phyloP scores from a whole-genome alignment of 306 rosid species.

The Vigna reflexopilosa region DNA sequence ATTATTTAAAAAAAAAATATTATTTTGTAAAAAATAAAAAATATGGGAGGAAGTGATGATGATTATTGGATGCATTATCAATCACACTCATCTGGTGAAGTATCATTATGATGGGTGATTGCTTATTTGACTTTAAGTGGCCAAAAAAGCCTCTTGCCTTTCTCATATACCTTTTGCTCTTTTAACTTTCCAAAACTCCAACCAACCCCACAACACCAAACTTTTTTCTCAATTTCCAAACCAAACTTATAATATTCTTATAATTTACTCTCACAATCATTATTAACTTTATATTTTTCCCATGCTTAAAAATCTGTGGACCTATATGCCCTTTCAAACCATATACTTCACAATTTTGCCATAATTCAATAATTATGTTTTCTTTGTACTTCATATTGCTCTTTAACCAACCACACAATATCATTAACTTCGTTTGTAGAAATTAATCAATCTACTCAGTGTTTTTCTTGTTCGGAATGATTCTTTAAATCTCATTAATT shows the following conservation, averaged over 20 bases:
- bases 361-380: constrained; percentile 62
- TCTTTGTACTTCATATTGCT: constrained; percentile 55
- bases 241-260: constrained; percentile 66
- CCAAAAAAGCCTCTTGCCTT: constrained; percentile 78
- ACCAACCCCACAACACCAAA: constrained; percentile 69
- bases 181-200: constrained; percentile 55
- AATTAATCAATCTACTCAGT: constrained; percentile 26
- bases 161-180: constrained; percentile 60
- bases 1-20: too few relatives aligned
- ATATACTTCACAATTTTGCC: constrained; percentile 35
- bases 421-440: constrained; percentile 41
- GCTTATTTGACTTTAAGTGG: constrained; percentile 73
- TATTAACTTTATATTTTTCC: constrained; percentile 50
- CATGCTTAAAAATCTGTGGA: constrained; percentile 53
- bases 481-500: not conserved
- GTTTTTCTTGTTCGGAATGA: not conserved
- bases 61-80: constrained; percentile 89
- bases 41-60: constrained; percentile 69
- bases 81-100: constrained; percentile 61
- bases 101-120: constrained; percentile 74
- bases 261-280: constrained; percentile 58
- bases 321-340: constrained; percentile 47
- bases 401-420: constrained; percentile 46
- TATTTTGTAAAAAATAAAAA: constrained; percentile 27
- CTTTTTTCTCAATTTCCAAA: constrained; percentile 79